Percentiles rank a stretch among this genome's conserved stretches.
These are phyloP conservation scores for Neltuma alba DNA, from an alignment of 306 rosid species.

Conservation along the genomic window DNA sequence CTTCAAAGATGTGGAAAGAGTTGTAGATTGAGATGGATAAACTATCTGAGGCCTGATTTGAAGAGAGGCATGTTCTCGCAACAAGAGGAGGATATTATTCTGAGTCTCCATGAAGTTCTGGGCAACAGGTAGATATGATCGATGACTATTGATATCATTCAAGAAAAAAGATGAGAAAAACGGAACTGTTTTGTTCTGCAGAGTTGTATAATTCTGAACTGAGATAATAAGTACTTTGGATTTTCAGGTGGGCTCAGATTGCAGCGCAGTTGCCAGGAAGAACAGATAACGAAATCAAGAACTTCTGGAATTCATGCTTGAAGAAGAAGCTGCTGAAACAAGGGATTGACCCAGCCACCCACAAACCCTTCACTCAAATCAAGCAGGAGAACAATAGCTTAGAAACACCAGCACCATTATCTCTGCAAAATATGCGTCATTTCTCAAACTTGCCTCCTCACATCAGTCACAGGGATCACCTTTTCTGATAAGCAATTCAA, in stretches of 20 bases:
- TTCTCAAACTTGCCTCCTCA: conserved; percentile 12
- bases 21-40: conserved; percentile 93
- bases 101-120: conserved; percentile 80
- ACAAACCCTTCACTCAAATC: conserved; percentile 59
- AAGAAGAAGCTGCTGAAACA: conserved; percentile 95
- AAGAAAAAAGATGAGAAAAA: not conserved
- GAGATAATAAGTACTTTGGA: not conserved
- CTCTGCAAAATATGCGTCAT: conserved; percentile 36
- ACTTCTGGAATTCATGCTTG: conserved; percentile 92
- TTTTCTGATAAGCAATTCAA: conserved; percentile 52
- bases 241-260: conserved; percentile 92
- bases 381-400: conserved; percentile 48
- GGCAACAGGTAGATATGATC: conserved; percentile 69
- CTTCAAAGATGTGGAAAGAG: conserved; percentile 95
- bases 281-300: conserved; percentile 95
- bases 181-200: not conserved
- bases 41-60: conserved; percentile 89
- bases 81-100: conserved; percentile 82
- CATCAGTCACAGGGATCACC: conserved; percentile 35
- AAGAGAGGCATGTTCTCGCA: conserved; percentile 92
- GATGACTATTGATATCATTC: not conserved
- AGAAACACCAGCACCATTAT: conserved; percentile 37
- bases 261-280: conserved; percentile 96
- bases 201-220: not conserved
- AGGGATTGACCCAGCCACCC: conserved; percentile 92